These are phyloP conservation scores for Achaetomium macrosporum DNA, from an alignment of 2,329 filamentous ascomycete genomes.

Conservation along the genomic window DNA sequence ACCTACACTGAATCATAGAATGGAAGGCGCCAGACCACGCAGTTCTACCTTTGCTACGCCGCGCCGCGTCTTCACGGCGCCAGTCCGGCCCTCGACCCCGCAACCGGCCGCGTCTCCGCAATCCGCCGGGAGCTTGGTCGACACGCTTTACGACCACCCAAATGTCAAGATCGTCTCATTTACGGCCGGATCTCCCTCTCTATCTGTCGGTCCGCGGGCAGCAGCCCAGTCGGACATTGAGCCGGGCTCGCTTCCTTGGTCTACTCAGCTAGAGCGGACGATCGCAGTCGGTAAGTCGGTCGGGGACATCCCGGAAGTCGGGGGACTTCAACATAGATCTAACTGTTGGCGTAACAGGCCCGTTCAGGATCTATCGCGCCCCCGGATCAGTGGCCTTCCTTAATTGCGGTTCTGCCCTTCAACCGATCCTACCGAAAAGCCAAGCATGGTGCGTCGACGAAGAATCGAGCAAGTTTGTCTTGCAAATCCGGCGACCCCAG, in stretches of 20 bases:
- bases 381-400: constrained; percentile 83
- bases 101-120: constrained; percentile 23
- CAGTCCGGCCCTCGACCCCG: constrained; percentile 27
- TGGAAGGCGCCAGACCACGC: constrained; percentile 24
- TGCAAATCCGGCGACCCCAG: constrained; percentile 74
- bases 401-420: constrained; percentile 75
- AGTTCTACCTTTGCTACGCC: constrained; percentile 21
- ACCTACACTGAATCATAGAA: constrained; percentile 13
- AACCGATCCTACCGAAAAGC: constrained; percentile 81
- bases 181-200: constrained; percentile 33
- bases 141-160: constrained; percentile 69
- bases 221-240: constrained; percentile 36
- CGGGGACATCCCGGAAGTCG: too few relatives aligned
- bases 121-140: constrained; percentile 40
- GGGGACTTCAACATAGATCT: constrained; percentile 6
- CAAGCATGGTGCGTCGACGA: constrained; percentile 93
- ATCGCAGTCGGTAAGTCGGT: constrained; percentile 61
- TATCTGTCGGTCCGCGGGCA: constrained; percentile 31
- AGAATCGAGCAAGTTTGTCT: constrained; percentile 71
- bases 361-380: constrained; percentile 77
- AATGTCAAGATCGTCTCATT: constrained; percentile 63
- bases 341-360: constrained; percentile 41
- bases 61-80: constrained; percentile 34
- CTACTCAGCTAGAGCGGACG: constrained; percentile 70
- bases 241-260: constrained; percentile 64